Base-by-base conservation (phyloP, 1,139 yeast genomes). In the Lipomyces yarrowii region DNA sequence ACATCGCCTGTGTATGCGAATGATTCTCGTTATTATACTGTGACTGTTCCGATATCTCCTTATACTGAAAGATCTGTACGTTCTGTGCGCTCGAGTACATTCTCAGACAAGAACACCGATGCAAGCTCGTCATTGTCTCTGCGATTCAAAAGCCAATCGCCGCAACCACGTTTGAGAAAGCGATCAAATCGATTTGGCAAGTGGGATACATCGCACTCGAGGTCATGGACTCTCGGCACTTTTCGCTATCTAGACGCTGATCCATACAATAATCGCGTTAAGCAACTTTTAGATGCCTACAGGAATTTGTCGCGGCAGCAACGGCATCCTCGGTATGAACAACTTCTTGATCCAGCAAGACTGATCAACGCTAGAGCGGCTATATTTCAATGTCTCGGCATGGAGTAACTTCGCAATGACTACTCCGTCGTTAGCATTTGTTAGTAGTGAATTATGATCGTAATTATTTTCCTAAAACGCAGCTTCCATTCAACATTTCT, bases 271-370 rank as follows among this genome's bases (percentile, higher is more conserved):
- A 53, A 52, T 33, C 59, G 65, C 2, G 65, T 62, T 52, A 55
- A 56, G 48, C 65, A 62, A 46, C 23, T 55, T 7, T 55, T 62
- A 15, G 65, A 62, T 30, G 65, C 65, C 6, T 30, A 59, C 32
- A 35, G 65, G 23, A 18, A 59, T 42, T 56, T 53, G 10, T 21
- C 32, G 5, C 37, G 59, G 46, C 58, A 35, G 56, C 21, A 15
- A 4, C 35, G 46, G 35, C 57, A 58, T 32, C 64, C 64, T 18
- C 30, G 64, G 53, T 62, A 57, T 57, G 64, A 62, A 33, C 61
- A 52, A 53, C 23, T 57, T 8, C 58, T 62, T 13, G 58, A n/a
- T 13, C n/a, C 48, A 42, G 48, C 48, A 18, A 42, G 48, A 42
- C 48, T 42, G 21, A 42, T 42, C 7, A 42, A 18, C 8, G 48